These are phyloP conservation scores for Chlamydomonas incerta DNA, from an alignment of 139 green algal genomes.

Conservation along the genomic window DNA sequence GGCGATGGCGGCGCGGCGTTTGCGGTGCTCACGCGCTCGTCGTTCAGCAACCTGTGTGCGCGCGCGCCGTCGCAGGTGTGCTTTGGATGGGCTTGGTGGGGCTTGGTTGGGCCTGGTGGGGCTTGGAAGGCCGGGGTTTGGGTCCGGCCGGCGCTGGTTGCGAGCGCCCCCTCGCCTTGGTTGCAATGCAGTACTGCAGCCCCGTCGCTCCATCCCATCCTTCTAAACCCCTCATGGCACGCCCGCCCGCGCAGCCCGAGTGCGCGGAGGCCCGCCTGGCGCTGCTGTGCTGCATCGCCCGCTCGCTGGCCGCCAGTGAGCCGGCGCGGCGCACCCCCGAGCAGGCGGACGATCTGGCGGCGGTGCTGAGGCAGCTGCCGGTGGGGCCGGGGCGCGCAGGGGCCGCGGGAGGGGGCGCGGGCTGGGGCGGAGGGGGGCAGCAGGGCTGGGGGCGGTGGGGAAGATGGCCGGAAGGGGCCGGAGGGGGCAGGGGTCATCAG, in stretches of 20 bases:
- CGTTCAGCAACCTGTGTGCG: constrained; percentile 19
- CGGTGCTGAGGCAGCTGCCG: constrained; percentile 22
- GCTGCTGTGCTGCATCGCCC: constrained; percentile 16
- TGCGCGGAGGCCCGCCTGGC: neutral
- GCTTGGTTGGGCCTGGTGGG: neutral
- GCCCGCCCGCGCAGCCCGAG: constrained; percentile 33
- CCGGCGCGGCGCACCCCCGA: neutral
- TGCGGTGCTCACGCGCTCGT: neutral
- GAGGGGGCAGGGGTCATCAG: no score
- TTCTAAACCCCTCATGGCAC: neutral
- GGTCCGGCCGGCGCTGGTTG: no score
- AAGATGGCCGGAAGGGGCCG: no score
- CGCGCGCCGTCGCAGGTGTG: neutral
- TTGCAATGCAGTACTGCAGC: neutral
- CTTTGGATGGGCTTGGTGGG: neutral
- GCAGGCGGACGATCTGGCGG: constrained; percentile 32
- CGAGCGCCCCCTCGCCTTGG: no score
- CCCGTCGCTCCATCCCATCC: neutral
- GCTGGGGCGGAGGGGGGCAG: no score
- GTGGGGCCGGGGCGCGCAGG: neutral
- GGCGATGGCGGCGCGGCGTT: neutral
- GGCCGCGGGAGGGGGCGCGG: no score
- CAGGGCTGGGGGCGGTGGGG: no score
- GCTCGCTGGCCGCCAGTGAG: constrained; percentile 3
- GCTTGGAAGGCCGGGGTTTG: neutral